Evolutionary conservation across 306 rosid genomes (phyloP), one percentile per base, ranked within the genome.

Genomic region (Prunus fruticosa): DNA sequence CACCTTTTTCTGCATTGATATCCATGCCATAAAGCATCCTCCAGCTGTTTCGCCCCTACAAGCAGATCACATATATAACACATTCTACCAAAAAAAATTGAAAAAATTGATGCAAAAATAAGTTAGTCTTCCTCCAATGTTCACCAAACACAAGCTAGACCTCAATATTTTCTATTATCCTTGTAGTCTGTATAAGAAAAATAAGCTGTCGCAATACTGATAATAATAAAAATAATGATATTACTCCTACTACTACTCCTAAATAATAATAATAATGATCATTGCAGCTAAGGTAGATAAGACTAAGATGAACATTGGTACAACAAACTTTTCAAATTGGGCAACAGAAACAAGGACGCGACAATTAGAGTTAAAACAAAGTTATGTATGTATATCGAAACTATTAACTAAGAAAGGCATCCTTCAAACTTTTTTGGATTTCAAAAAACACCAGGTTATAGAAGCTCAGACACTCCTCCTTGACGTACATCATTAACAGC

Each of bases 11-110:
- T 34, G 74, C 78, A 89, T 92, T 90, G 64, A 94, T 63, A 84
- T 94, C 98, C 98, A 94, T 94, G 81, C 98, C 98, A 84, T 92
- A 92, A 49, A 92, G 91, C 97, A 94, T 92, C 81, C 85, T 89
- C 95, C 96, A 92, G 52, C 67, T 86, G 74, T 69, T 79, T 67
- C 86, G 92, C 70, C 97, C 96, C 98, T 94, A 76, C 7, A 82
- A 28, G 20, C 63, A 86, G 76, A 47, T 77, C 25, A 41, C 43
- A 73, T 34, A 78, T 64, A 79, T 16, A n/a, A 28, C 2, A 47
- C 18, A n/a, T 19, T 56, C 49, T 22, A 69, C 11, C 11, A 23
- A 43, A 23, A 49, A 27, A 41, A 38, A 41, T 11, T 32, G 46
- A 10, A 3, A 41, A 15, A 71, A 43, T 25, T 16, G 12, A 8